phyloP scores from a whole-genome alignment of 805 yeast genomes.

The Candida tammaniensis region DNA sequence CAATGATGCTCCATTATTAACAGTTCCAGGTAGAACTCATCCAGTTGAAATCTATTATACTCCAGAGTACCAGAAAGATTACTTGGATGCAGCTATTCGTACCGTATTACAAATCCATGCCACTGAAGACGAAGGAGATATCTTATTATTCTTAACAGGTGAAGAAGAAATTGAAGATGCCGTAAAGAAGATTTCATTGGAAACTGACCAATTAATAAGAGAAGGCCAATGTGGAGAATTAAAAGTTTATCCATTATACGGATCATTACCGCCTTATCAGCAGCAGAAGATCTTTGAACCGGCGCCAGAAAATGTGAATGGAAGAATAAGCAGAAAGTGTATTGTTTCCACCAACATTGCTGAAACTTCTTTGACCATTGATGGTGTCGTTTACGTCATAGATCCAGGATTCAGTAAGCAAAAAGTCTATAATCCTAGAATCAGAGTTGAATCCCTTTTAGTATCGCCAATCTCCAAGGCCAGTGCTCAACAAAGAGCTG shows the following conservation, averaged over 20 bases:
- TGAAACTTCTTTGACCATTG: conserved; percentile 95
- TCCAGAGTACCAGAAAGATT: conserved; percentile 94
- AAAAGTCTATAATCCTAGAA: conserved; percentile 93
- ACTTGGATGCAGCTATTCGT: conserved; percentile 89
- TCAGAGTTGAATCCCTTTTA: conserved; percentile 88
- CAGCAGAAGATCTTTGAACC: conserved; percentile 92
- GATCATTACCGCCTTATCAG: conserved; percentile 93
- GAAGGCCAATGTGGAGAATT: conserved; percentile 91
- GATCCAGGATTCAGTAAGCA: conserved; percentile 98
- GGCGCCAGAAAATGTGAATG: conserved; percentile 78
- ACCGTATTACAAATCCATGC: conserved; percentile 97
- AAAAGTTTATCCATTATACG: conserved; percentile 88
- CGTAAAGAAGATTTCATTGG: conserved; percentile 80
- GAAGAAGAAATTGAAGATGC: conserved; percentile 99
- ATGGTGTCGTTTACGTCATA: conserved; percentile 94
- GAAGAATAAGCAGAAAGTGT: conserved; percentile 93
- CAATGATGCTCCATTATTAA: conserved; percentile 86
- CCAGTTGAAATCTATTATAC: conserved; percentile 97
- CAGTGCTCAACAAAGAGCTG: conserved; percentile 97
- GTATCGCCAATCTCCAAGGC: conserved; percentile 98
- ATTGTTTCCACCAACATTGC: conserved; percentile 94
- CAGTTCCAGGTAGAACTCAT: conserved; percentile 97
- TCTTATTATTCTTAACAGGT: conserved; percentile 84
- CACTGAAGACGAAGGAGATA: conserved; percentile 91
- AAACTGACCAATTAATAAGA: conserved; percentile 83